Conservation (phyloP, 139 green algal genomes). For the Auxenochlorella protothecoides region DNA sequence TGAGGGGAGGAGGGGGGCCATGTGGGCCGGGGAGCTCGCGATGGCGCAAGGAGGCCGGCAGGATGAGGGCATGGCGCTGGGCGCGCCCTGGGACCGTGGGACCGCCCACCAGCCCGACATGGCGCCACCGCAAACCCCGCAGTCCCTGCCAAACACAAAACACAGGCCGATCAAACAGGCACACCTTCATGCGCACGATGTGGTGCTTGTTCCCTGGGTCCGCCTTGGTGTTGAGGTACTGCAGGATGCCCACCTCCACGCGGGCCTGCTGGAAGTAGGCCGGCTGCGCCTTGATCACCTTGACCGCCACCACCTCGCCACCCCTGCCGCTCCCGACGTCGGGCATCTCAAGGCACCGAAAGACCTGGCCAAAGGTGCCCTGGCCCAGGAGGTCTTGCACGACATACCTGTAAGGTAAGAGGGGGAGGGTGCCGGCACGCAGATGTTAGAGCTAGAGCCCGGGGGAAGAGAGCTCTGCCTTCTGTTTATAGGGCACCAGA, state of each 20-base stretch:
- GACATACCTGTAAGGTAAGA: slow-evolving; percentile 40
- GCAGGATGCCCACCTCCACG: slow-evolving; percentile 84
- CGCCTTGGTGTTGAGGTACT: slow-evolving; percentile 76
- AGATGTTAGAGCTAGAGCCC: neutral
- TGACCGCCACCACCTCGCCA: slow-evolving; percentile 56
- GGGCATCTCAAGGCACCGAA: slow-evolving; percentile 43
- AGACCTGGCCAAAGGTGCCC: slow-evolving; percentile 96
- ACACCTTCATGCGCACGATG: slow-evolving; percentile 83
- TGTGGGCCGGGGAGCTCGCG: neutral
- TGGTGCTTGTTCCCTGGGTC: slow-evolving; percentile 71
- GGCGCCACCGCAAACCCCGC: no score
- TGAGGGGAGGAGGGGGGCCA: neutral
- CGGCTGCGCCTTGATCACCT: slow-evolving; percentile 98
- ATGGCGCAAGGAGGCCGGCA: no score
- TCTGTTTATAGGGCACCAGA: no score
- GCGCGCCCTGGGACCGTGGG: no score
- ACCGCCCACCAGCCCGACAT: no score
- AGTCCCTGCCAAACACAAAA: no score
- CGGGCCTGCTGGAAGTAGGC: slow-evolving; percentile 83
- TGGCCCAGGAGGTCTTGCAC: slow-evolving; percentile 74
- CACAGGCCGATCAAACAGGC: neutral
- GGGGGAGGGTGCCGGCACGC: neutral
- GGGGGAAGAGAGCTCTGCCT: neutral
- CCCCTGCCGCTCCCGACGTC: neutral
- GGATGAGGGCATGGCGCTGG: no score